Percentiles rank a stretch among this genome's conserved stretches.
Evolutionary conservation across 2,329 filamentous ascomycete species (phyloP).

Genomic region (Trichoderma sp.): DNA sequence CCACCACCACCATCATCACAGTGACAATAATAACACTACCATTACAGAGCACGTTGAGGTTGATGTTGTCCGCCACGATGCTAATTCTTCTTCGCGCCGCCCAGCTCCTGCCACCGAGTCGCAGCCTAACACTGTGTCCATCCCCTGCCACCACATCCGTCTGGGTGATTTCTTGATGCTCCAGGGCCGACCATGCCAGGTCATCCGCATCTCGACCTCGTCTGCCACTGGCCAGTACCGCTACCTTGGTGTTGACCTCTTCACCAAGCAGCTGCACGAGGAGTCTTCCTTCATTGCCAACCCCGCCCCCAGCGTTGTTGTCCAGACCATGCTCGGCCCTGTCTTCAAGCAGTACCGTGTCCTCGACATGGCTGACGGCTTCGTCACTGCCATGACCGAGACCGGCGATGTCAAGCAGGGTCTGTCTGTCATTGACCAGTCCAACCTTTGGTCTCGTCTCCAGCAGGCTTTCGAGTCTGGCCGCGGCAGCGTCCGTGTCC

Average conservation of each 20-base stretch:
- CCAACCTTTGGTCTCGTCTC: conserved; percentile 80
- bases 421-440: conserved; percentile 93
- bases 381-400: conserved; percentile 97
- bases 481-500: conserved; percentile 88
- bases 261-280: conserved; percentile 99
- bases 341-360: conserved; percentile 99
- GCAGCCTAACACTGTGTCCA: conserved; percentile 84
- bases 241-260: conserved; percentile 99
- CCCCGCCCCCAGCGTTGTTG: conserved; percentile 92
- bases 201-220: conserved; percentile 99
- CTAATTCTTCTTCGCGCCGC: conserved; percentile 14
- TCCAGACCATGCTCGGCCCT: conserved; percentile 99
- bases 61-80: conserved; percentile 42
- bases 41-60: conserved; percentile 48
- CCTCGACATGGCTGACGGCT: conserved; percentile 86
- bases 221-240: conserved; percentile 98
- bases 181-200: conserved; percentile 98
- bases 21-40: conserved; percentile 43
- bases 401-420: conserved; percentile 97
- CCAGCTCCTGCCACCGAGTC: conserved; percentile 36
- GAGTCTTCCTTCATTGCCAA: conserved; percentile 98
- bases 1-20: conserved; percentile 47
- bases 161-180: conserved; percentile 98
- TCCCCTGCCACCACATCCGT: conserved; percentile 99
- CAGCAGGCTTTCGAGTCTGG: conserved; percentile 83